Evolutionary conservation across 2,329 filamentous ascomycete species (phyloP).

Genomic region (Aspergillus pseudoglaucus): DNA sequence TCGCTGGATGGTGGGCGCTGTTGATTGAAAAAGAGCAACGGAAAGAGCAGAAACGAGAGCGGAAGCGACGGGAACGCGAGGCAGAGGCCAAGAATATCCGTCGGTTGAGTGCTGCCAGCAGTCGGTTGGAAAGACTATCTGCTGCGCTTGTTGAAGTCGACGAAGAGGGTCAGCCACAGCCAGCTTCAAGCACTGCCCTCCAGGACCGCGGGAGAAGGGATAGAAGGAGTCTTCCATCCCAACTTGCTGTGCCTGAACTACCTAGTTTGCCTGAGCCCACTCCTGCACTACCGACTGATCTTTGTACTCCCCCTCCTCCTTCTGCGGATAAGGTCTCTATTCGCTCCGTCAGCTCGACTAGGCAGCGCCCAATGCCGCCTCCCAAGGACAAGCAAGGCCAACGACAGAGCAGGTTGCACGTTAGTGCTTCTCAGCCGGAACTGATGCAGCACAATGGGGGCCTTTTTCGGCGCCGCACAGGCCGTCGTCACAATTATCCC

Average conservation of each 20-base stretch:
- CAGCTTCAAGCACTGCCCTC: conserved; percentile 46
- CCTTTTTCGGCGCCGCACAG: conserved; percentile 48
- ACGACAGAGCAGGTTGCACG: conserved; percentile 76
- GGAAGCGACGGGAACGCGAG: conserved; percentile 79
- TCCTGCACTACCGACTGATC: conserved; percentile 27
- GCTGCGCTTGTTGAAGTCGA: conserved; percentile 71
- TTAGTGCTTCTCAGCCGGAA: conserved; percentile 66
- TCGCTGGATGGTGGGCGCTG: conserved; percentile 94
- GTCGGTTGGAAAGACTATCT: conserved; percentile 72
- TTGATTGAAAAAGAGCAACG: conserved; percentile 90
- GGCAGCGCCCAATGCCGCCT: conserved; percentile 70
- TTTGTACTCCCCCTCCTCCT: conserved; percentile 51
- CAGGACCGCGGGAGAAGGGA: conserved; percentile 70
- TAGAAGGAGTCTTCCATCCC: conserved; percentile 61
- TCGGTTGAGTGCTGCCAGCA: conserved; percentile 82
- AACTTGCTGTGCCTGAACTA: conserved; percentile 65
- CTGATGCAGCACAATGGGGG: conserved; percentile 49
- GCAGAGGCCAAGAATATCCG: conserved; percentile 71
- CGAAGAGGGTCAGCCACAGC: conserved; percentile 57
- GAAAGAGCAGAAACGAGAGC: conserved; percentile 72
- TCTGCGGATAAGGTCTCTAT: conserved; percentile 68
- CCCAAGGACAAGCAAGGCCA: conserved; percentile 79
- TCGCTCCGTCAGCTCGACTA: conserved; percentile 69
- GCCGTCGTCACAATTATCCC: conserved; percentile 54
- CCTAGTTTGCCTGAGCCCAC: conserved; percentile 64